phyloP scores from a whole-genome alignment of 225 moss, liverwort and hornwort species.

The Pseudoscleropodium purum region DNA sequence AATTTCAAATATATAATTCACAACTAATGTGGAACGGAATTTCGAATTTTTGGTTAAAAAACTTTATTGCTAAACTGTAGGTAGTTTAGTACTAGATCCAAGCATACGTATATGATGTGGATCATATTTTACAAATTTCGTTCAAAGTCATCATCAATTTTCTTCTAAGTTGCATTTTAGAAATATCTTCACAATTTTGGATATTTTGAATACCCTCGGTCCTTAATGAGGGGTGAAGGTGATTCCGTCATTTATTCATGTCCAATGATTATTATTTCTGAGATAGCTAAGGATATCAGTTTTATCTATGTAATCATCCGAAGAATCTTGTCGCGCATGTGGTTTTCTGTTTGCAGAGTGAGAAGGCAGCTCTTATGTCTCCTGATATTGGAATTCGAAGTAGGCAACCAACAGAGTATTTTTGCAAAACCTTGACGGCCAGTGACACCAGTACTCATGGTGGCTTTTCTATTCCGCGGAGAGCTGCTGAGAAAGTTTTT shows the following conservation, averaged over 20 bases:
- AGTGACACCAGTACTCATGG: slow-evolving; percentile 60
- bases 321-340: not conserved
- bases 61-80: not conserved
- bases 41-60: not conserved
- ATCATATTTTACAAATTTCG: not conserved
- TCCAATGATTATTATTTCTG: not conserved
- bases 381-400: slow-evolving; percentile 31
- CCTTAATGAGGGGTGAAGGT: not conserved
- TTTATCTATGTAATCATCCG: not conserved
- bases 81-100: not conserved
- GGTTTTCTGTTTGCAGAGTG: slow-evolving; percentile 23
- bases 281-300: not conserved
- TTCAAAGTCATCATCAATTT: not conserved
- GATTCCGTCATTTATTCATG: not conserved
- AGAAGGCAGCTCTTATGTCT: slow-evolving; percentile 39
- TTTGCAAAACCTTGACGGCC: slow-evolving; percentile 54
- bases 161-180: not conserved
- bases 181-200: not conserved
- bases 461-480: slow-evolving; percentile 50
- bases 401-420: slow-evolving; percentile 49
- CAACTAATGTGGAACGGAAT: not conserved
- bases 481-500: slow-evolving; percentile 59
- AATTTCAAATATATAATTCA: not conserved
- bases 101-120: not conserved
- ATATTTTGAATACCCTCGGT: not conserved